Base-by-base conservation (phyloP, 768 basidiomycete genomes). In the Pleurotus citrinopileatus region DNA sequence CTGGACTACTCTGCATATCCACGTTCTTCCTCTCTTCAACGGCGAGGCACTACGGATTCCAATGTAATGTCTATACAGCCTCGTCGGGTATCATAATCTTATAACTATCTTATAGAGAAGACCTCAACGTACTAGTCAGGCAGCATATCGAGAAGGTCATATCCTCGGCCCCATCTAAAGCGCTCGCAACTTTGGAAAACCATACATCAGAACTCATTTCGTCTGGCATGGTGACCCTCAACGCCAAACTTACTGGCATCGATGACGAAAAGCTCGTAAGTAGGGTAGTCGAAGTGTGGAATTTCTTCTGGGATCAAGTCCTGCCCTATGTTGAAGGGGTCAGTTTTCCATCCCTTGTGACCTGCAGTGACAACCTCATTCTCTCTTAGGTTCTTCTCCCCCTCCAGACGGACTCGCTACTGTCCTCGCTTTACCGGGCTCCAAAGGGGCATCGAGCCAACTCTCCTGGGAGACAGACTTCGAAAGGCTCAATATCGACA, bases 301-400 rank as follows among this genome's bases (percentile, higher is more conserved):
- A 79, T 12, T 95, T 96, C 75, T 97, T 97, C 70, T 96, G 91
- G 88, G 89, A 89, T 60, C 85, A 90, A 56, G 85, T 94, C 23
- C 72, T 94, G 5, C 88, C 91, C 6, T 94, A 94, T 64, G 74
- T 93, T 28, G 91, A 94, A 77, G 91, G 90, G 52, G 91, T 93
- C 61, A 64, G 85, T 76, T 8, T 22, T 19, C 2, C 36, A 26
- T 27, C 28, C 12, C 13, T 53, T 27, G 55, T 55, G n/a, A 43
- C 19, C 52, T n/a, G 13, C 25, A 20, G n/a, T 22, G 10, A 3
- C 26, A 27, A 17, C n/a, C 36, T 53, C 28, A 13, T 26, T 26
- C 17, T 40, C 12, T 37, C 10, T 23, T 55, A 84, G 82, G 77
- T 81, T 27, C 69, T 84, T 7, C 71, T 86, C n/a, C 84, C 83